These are phyloP conservation scores for Phtheirospermum japonicum DNA, from an alignment of 257 asterid genomes.

Conservation along the genomic window DNA sequence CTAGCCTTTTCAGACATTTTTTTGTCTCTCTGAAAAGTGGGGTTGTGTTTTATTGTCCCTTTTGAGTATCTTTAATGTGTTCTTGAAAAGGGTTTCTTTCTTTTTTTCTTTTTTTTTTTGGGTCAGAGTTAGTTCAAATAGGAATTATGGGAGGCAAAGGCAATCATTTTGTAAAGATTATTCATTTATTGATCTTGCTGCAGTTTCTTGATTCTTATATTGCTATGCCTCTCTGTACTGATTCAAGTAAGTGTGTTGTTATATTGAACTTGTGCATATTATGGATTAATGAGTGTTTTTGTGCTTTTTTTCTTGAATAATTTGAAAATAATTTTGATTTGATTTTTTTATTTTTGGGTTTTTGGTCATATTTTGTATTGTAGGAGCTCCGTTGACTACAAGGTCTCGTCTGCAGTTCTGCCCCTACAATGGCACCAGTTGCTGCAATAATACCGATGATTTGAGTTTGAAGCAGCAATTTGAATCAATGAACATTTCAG, in stretches of 20 bases:
- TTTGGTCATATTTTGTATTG: constrained; percentile 21
- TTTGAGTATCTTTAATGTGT: background rate
- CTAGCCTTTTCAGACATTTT: constrained; percentile 4
- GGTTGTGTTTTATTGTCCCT: constrained; percentile 5
- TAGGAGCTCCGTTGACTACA: constrained; percentile 62
- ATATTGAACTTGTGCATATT: background rate
- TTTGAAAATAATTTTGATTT: background rate
- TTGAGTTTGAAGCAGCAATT: constrained; percentile 47
- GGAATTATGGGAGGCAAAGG: constrained; percentile 45
- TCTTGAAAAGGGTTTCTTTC: background rate
- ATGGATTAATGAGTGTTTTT: background rate
- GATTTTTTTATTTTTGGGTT: constrained; percentile 8
- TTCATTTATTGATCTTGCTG: constrained; percentile 43
- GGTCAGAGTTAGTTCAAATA: background rate
- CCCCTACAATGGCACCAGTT: constrained; percentile 61
- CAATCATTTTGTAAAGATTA: constrained; percentile 29
- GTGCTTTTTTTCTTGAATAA: background rate
- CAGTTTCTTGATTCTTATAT: constrained; percentile 46
- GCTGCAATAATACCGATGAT: constrained; percentile 64
- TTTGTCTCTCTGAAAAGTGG: constrained; percentile 19
- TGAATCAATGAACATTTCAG: constrained; percentile 60
- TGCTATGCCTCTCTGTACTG: constrained; percentile 62
- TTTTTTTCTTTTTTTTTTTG: too few relatives aligned
- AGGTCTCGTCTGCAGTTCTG: constrained; percentile 54
- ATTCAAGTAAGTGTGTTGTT: constrained; percentile 54